Percentiles rank a stretch among this genome's conserved stretches.
Conservation (phyloP, 1,139 yeast species). For the Yamadazyma kanchanaburiensis region DNA sequence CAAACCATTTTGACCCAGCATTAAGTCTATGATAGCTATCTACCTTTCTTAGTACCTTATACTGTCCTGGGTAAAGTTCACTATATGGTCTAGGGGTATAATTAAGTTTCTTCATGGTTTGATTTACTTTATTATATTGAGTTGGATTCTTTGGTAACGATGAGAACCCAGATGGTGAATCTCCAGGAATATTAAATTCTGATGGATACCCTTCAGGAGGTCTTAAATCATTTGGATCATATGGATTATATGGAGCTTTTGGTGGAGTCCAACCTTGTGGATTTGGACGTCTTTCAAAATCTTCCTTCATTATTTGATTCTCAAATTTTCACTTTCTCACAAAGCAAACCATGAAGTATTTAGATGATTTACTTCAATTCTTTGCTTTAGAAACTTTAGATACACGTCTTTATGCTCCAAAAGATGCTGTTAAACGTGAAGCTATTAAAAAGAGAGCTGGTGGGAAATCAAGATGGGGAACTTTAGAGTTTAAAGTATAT, state of each 20-base stretch:
- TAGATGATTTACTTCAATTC: constrained; percentile 31
- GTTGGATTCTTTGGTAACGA: constrained; percentile 66
- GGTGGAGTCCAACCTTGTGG: constrained; percentile 85
- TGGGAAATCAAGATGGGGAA: constrained; percentile 62
- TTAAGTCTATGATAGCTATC: constrained; percentile 55
- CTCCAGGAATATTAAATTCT: constrained; percentile 61
- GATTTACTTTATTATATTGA: constrained; percentile 66
- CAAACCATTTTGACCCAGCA: constrained; percentile 53
- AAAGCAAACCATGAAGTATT: constrained; percentile 10
- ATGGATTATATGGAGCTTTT: constrained; percentile 81
- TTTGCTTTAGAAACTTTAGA: constrained; percentile 79
- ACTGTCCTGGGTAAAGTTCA: constrained; percentile 75
- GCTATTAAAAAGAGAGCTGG: constrained; percentile 42
- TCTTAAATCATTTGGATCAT: constrained; percentile 70
- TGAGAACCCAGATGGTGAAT: constrained; percentile 52
- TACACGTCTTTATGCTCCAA: constrained; percentile 60
- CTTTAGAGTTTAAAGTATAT: constrained; percentile 71
- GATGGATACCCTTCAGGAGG: constrained; percentile 88
- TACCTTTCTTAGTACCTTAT: constrained; percentile 64
- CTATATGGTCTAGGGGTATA: constrained; percentile 79
- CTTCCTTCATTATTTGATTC: constrained; percentile 5
- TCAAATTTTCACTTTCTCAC: background rate
- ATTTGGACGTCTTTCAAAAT: constrained; percentile 56
- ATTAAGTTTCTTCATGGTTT: constrained; percentile 68
- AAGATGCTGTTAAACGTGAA: constrained; percentile 40